Evolutionary conservation across 768 basidiomycete species (phyloP).

Genomic region (Cubamyces sp.): DNA sequence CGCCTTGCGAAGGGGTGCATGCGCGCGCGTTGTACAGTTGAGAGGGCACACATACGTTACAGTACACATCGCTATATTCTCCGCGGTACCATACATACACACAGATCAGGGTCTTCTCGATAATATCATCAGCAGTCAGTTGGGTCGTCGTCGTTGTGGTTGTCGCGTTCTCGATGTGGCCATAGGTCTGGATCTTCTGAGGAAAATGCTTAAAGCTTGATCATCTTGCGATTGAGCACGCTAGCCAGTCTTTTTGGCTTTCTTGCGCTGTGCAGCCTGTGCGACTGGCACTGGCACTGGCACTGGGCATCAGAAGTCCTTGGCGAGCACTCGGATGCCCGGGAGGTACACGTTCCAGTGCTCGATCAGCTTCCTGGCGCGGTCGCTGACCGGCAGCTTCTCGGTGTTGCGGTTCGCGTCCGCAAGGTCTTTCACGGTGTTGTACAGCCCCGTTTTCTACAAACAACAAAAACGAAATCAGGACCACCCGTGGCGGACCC

Average conservation of each 20-base stretch:
- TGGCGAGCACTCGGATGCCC: not conserved
- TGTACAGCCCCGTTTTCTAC: constrained; percentile 2
- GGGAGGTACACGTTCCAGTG: constrained; percentile 1
- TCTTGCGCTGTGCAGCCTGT: too few relatives aligned
- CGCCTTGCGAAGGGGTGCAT: not conserved
- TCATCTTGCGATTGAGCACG: too few relatives aligned
- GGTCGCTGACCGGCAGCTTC: not conserved
- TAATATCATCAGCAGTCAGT: not conserved
- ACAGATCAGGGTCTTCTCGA: not conserved
- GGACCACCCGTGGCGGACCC: not conserved
- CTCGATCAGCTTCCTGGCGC: constrained; percentile 1
- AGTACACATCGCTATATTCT: constrained; percentile 18
- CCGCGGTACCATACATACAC: not conserved
- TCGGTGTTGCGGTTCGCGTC: not conserved
- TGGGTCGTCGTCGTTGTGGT: not conserved
- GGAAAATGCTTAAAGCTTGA: too few relatives aligned
- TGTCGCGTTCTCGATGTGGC: too few relatives aligned
- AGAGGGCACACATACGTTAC: constrained; percentile 13
- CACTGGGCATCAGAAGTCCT: too few relatives aligned
- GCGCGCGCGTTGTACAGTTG: constrained; percentile 14
- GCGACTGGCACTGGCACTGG: too few relatives aligned
- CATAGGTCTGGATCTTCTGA: not conserved
- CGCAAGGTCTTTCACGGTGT: not conserved
- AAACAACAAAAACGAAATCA: not conserved
- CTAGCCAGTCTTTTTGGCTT: too few relatives aligned